phyloP scores from a whole-genome alignment of 495 filamentous ascomycete species.

The Xylaria sp. region DNA sequence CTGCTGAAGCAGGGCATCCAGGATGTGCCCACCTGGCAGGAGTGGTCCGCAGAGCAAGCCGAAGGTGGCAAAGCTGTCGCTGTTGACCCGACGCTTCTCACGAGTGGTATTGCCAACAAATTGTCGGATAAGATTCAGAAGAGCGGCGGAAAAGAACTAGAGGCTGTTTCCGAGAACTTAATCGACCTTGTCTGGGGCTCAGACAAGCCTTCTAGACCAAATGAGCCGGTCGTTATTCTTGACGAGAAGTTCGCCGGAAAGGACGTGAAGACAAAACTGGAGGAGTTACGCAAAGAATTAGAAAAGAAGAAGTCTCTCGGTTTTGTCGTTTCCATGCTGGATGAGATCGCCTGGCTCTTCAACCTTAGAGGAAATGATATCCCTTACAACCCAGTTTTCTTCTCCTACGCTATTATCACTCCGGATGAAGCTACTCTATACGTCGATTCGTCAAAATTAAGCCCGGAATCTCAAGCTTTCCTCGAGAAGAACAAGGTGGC shows the following conservation, averaged over 20 bases:
- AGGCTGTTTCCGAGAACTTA: conserved; percentile 78
- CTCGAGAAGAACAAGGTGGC: conserved; percentile 71
- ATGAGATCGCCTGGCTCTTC: conserved; percentile 98
- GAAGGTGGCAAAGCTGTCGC: conserved; percentile 86
- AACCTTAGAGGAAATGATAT: conserved; percentile 97
- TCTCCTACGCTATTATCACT: conserved; percentile 93
- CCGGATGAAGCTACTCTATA: conserved; percentile 83
- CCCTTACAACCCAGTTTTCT: conserved; percentile 98
- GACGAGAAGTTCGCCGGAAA: conserved; percentile 81
- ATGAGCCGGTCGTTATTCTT: conserved; percentile 75
- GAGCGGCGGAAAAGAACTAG: conserved; percentile 78
- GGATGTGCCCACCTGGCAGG: conserved; percentile 96
- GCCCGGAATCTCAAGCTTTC: conserved; percentile 69
- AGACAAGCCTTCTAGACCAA: conserved; percentile 74
- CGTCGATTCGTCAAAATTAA: conserved; percentile 80
- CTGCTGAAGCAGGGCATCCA: conserved; percentile 92
- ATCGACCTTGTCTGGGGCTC: conserved; percentile 87
- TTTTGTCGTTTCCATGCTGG: conserved; percentile 92
- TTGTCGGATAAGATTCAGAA: conserved; percentile 87
- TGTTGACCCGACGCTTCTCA: conserved; percentile 90
- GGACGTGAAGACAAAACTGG: conserved; percentile 80
- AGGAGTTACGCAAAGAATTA: conserved; percentile 86
- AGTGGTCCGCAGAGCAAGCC: conserved; percentile 90
- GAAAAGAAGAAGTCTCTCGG: conserved; percentile 89
- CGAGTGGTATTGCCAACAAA: conserved; percentile 84